phyloP scores from a whole-genome alignment of 495 filamentous ascomycete species.

The Aspergillus indologenus region DNA sequence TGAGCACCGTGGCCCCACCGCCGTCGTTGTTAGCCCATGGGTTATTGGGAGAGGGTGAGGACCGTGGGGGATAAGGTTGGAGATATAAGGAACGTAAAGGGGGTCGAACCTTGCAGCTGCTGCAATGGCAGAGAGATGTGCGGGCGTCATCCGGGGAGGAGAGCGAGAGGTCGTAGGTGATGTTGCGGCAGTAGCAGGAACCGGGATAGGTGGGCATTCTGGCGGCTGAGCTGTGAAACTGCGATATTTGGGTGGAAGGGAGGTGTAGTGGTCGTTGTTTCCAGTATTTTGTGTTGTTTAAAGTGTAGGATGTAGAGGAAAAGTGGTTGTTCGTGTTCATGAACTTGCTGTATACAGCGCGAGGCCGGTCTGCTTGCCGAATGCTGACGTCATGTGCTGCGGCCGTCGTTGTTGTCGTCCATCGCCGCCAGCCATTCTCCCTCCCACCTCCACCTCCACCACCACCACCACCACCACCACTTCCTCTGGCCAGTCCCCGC shows the following conservation, averaged over 20 bases:
- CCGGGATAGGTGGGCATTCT: conserved; percentile 39
- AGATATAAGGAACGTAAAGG: not conserved
- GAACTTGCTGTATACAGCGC: not conserved
- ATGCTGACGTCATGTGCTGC: conserved; percentile 3
- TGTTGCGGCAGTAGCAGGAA: conserved; percentile 47
- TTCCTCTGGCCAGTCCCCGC: not conserved
- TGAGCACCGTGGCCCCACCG: not conserved
- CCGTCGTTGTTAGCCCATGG: not conserved
- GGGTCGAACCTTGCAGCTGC: conserved; percentile 51
- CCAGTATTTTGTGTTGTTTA: not conserved
- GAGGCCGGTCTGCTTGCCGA: not conserved
- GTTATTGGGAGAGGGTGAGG: not conserved
- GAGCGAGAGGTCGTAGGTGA: conserved; percentile 47
- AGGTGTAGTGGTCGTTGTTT: not conserved
- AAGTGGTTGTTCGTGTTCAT: not conserved
- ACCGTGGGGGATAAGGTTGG: not conserved
- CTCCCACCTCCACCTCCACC: not conserved
- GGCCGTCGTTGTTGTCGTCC: too few relatives aligned
- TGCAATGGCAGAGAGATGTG: conserved; percentile 64
- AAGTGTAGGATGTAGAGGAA: not conserved
- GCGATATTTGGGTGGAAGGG: not conserved
- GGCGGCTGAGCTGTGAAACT: not conserved
- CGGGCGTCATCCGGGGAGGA: conserved; percentile 53
- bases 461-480: too few relatives aligned
- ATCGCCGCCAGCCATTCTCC: not conserved